phyloP scores from a whole-genome alignment of 1,139 yeast species.

The Hemisphaericaspora xylofermentans region DNA sequence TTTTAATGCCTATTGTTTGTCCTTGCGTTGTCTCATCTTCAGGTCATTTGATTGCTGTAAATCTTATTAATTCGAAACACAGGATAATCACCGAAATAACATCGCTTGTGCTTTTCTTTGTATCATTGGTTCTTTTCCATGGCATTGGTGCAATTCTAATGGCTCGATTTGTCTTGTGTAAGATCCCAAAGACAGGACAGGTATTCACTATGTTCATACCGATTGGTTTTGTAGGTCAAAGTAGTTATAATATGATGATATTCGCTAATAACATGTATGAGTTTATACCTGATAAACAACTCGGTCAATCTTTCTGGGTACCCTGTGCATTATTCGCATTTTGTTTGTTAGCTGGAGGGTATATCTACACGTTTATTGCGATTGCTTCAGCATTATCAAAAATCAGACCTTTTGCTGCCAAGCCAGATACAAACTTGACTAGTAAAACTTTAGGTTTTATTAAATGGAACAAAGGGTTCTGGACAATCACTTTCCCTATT shows the following conservation, averaged over 20 bases:
- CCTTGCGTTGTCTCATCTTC: constrained; percentile 13
- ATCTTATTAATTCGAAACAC: constrained; percentile 8
- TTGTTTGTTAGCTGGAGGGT: constrained; percentile 57
- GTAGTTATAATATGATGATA: constrained; percentile 62
- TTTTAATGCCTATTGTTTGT: constrained; percentile 13
- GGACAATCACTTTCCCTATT: constrained; percentile 88
- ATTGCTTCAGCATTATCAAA: constrained; percentile 41
- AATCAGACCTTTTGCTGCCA: constrained; percentile 27
- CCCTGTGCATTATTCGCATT: constrained; percentile 35
- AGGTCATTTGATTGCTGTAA: constrained; percentile 12
- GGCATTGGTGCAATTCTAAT: constrained; percentile 12
- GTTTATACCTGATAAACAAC: constrained; percentile 15
- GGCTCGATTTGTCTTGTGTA: constrained; percentile 9
- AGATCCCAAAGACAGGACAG: constrained; percentile 11
- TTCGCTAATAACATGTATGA: constrained; percentile 45
- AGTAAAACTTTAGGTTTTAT: constrained; percentile 28
- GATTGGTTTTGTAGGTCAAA: constrained; percentile 64
- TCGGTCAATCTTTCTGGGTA: constrained; percentile 14
- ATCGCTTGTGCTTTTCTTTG: constrained; percentile 10
- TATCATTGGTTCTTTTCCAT: constrained; percentile 11
- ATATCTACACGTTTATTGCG: constrained; percentile 59
- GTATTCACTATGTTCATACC: constrained; percentile 24
- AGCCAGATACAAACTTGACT: constrained; percentile 22
- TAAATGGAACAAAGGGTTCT: constrained; percentile 61
- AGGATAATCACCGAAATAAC: constrained; percentile 11